Base-by-base conservation (phyloP, 768 basidiomycete species). In the Galerina marginata region DNA sequence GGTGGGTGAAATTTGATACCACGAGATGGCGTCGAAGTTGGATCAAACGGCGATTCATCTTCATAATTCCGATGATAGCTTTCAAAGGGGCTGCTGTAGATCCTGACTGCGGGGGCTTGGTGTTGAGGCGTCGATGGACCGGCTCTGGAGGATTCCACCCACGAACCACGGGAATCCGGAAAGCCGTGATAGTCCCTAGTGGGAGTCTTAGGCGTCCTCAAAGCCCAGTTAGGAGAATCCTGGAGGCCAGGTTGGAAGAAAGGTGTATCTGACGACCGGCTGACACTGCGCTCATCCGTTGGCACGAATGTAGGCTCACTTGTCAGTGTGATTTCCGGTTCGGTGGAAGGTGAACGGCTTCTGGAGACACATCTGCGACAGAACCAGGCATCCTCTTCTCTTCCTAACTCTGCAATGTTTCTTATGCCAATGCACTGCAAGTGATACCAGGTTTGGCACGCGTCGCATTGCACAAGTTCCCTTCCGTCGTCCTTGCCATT, bases 391-490 rank as follows among this genome's bases (percentile, higher is more conserved):
- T 92, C 91, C 65, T 92, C 90, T 68, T 91, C 90, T 50, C 74
- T 82, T 6, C 91, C 92, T 14, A 93, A 77, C 53, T 92, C 86
- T 10, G 81, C 73, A 37, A 85, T 81, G 65, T 79, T 81, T 53
- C 74, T 75, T 65, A 94, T 89, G 53, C 91, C 92, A 39, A 94
- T 87, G 72, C 92, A 95, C 45, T 84, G 75, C 36, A 92, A 79
- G 73, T 95, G 92, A 69, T 90, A 93, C 92, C 92, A 95, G 14
- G 79, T 87, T 69, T 85, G 79, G 71, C 92, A 95, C 4, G 81
- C 80, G 66, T 94, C 92, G 65, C 92, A 95, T 67, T 93, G 92
- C 36, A 94, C 93, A 47, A 91, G 79, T 59, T 86, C 83, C n/a
- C 88, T 78, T 3, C 88, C 91, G 59, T 92, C 89, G 65, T 90